These are phyloP conservation scores for Solanum sejunctum DNA, from an alignment of 257 asterid species.

Conservation along the genomic window DNA sequence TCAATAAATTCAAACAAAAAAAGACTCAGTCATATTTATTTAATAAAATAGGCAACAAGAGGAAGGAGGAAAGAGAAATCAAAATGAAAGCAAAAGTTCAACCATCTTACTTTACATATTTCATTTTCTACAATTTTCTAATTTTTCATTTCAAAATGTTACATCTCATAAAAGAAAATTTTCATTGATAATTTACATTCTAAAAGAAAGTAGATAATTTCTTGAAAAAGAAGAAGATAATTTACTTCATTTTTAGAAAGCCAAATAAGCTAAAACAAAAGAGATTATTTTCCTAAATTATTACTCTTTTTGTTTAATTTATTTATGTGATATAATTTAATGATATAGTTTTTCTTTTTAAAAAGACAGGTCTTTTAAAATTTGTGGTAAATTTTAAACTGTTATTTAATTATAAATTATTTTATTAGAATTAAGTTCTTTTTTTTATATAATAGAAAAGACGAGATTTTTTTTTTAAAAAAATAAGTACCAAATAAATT, in stretches of 20 bases:
- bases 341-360: too few relatives aligned
- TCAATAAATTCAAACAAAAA: background rate
- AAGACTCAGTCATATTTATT: background rate
- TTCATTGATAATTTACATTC: background rate
- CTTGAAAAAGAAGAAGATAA: background rate
- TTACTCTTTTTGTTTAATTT: too few relatives aligned
- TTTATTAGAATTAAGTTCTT: too few relatives aligned
- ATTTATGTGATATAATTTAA: too few relatives aligned
- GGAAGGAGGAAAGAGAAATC: background rate
- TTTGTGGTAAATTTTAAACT: too few relatives aligned
- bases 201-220: background rate
- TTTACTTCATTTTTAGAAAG: background rate
- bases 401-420: too few relatives aligned
- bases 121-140: background rate
- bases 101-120: background rate
- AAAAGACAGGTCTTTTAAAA: too few relatives aligned
- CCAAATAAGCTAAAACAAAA: background rate
- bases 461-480: too few relatives aligned
- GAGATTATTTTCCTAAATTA: too few relatives aligned
- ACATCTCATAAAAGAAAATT: background rate
- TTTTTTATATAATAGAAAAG: too few relatives aligned
- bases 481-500: too few relatives aligned
- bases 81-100: background rate
- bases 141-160: background rate
- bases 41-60: fast-evolving